Evolutionary conservation across 345 rosid genomes (phyloP), one percentile per base, ranked within the genome.

Genomic region (Acer saccharum): DNA sequence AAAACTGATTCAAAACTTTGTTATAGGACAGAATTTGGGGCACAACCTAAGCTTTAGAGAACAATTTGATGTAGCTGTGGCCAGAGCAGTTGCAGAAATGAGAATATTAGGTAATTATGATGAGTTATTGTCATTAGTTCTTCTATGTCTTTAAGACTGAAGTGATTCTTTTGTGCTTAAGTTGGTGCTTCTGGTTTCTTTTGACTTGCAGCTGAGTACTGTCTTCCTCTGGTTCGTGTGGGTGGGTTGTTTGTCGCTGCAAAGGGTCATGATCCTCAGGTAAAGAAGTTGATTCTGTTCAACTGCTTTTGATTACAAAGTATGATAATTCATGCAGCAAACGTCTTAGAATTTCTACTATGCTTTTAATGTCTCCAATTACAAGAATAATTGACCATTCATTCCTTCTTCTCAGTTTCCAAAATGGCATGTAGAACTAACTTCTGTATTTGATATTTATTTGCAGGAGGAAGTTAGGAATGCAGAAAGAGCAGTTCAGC

Each of bases 31-130:
- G 99, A 84, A 83, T 80, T 77, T 87, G 69, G 99, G 97, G 68
- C 92, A 89, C 55, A 80, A 89, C 84, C 50, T 72, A 43, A 48
- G 68, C 71, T 90, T 83, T 77, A 91, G 98, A 86, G 98, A 93
- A 84, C 81, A 83, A 78, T 95, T 90, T 86, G 99, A 95, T 87
- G 90, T 93, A 5, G 94, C 95, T 41, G 90, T 93, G 50, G 98
- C 99, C 73, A 93, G 99, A 89, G 98, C 97, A 75, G 99, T 95
- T 1, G 95, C 97, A 1, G 99, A 95, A 81, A 89, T 95, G 98
- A 90, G 98, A 87, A 84, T 93, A 63, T 85, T 95, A 80, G 97
- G 99, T 95, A 73, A 76, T 55, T 80, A 25, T 66, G 32, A 64
- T 54, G 43, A 44, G 13, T 66, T 78, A 44, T 29, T 25, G 25